Conservation (phyloP, 2,329 filamentous ascomycete species). For the Fusarium pseudoanthophilum region DNA sequence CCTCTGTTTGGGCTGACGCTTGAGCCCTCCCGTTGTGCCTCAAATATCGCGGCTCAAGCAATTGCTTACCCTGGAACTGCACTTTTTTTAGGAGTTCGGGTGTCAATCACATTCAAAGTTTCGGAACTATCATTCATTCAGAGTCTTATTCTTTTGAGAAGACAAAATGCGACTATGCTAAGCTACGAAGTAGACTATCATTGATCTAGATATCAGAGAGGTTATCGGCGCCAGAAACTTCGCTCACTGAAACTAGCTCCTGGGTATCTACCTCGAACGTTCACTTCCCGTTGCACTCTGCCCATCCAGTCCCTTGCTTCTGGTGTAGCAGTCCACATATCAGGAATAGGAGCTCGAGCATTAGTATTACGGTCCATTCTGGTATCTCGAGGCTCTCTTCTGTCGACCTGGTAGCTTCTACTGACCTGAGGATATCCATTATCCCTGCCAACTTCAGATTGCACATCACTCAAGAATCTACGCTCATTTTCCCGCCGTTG, state of each 20-base stretch:
- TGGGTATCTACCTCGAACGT: background rate
- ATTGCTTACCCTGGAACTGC: background rate
- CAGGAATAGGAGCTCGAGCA: background rate
- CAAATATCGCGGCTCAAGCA: too few relatives aligned
- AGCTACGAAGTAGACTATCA: background rate
- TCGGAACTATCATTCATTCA: background rate
- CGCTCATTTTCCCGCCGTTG: background rate
- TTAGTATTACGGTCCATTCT: background rate
- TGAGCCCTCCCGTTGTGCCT: background rate
- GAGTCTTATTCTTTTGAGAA: too few relatives aligned
- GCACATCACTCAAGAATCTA: background rate
- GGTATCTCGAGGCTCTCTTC: background rate
- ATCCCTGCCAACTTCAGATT: background rate
- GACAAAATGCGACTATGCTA: background rate
- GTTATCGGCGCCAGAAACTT: too few relatives aligned
- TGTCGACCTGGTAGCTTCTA: background rate
- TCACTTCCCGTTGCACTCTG: background rate
- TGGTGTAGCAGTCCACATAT: background rate
- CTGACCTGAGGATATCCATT: background rate
- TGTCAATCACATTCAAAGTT: background rate
- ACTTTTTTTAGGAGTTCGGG: fast-evolving
- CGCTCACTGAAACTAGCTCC: background rate
- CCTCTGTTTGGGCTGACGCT: fast-evolving
- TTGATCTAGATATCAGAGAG: background rate
- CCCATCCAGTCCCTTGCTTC: background rate